Evolutionary conservation across 805 yeast genomes (phyloP).

Genomic region (Metschnikowia kofuensis): DNA sequence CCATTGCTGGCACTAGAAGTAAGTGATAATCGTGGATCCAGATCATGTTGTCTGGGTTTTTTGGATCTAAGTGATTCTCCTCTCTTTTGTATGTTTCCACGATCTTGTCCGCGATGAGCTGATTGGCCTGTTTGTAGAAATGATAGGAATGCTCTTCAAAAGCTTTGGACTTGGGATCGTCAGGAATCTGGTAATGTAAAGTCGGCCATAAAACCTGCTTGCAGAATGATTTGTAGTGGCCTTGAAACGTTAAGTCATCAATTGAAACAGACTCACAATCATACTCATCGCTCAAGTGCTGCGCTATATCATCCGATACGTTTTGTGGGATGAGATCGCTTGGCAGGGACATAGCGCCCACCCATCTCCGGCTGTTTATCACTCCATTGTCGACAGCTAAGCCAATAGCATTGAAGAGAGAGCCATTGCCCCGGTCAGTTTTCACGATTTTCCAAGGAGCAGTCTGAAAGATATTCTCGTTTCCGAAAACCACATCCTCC

Average conservation of each 20-base stretch:
- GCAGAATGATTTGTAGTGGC: slow-evolving; percentile 88
- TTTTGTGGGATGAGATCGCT: slow-evolving; percentile 70
- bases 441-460: slow-evolving; percentile 75
- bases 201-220: slow-evolving; percentile 97
- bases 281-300: slow-evolving; percentile 45
- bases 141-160: slow-evolving; percentile 96
- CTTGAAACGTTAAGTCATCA: slow-evolving; percentile 77
- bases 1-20: slow-evolving; percentile 80
- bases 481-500: slow-evolving; percentile 40
- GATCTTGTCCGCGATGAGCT: slow-evolving; percentile 73
- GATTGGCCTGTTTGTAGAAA: slow-evolving; percentile 73
- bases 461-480: slow-evolving; percentile 47
- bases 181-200: slow-evolving; percentile 89
- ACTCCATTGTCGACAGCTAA: slow-evolving; percentile 44
- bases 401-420: slow-evolving; percentile 78
- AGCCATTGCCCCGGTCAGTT: slow-evolving; percentile 80
- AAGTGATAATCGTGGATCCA: slow-evolving; percentile 97
- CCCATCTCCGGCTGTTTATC: slow-evolving; percentile 55
- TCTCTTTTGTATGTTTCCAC: slow-evolving; percentile 54
- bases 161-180: slow-evolving; percentile 88
- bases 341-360: slow-evolving; percentile 92
- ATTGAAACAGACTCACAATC: slow-evolving; percentile 66
- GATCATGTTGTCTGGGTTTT: slow-evolving; percentile 56
- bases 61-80: slow-evolving; percentile 44
- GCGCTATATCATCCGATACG: slow-evolving; percentile 53